Evolutionary conservation across 805 yeast species (phyloP).

Genomic region (Metschnikowia henanensis): DNA sequence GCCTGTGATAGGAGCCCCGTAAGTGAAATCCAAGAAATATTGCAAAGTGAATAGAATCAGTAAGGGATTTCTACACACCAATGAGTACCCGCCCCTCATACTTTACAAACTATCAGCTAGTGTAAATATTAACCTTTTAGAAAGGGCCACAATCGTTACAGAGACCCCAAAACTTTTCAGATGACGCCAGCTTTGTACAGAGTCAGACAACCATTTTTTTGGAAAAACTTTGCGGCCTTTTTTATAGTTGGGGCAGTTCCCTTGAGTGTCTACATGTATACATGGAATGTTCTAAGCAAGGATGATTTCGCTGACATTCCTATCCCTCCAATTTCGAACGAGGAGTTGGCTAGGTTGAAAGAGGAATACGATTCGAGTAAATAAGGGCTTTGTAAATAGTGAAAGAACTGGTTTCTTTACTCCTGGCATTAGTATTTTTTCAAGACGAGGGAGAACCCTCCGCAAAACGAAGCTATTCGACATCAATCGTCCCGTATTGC

Average conservation of each 20-base stretch:
- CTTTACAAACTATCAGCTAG: too few species aligned
- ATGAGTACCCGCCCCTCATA: too few species aligned
- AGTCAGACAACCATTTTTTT: conserved; percentile 85
- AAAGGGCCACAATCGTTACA: conserved; percentile 44
- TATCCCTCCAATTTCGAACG: conserved; percentile 86
- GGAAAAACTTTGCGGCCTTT: conserved; percentile 69
- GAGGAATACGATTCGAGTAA: conserved; percentile 63
- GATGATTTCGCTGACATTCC: conserved; percentile 93
- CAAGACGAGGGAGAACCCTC: too few species aligned
- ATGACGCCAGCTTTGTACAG: conserved; percentile 94
- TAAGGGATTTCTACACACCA: too few species aligned
- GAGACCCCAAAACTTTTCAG: conserved; percentile 69
- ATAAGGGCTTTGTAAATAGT: conserved; percentile 8
- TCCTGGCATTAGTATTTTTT: too few species aligned
- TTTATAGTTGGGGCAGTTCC: conserved; percentile 62
- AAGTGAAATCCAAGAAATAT: conserved; percentile 22
- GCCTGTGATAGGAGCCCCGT: conserved; percentile 34
- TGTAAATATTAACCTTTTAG: conserved; percentile 28
- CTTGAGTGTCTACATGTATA: conserved; percentile 61
- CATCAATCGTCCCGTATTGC: too few species aligned
- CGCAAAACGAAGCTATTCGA: too few species aligned
- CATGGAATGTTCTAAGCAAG: conserved; percentile 62
- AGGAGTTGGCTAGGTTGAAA: conserved; percentile 69
- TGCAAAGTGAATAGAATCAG: too few species aligned
- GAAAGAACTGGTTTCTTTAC: conserved; percentile 8